Conservation (phyloP, 805 yeast species). For the Candida cerambycidarum region DNA sequence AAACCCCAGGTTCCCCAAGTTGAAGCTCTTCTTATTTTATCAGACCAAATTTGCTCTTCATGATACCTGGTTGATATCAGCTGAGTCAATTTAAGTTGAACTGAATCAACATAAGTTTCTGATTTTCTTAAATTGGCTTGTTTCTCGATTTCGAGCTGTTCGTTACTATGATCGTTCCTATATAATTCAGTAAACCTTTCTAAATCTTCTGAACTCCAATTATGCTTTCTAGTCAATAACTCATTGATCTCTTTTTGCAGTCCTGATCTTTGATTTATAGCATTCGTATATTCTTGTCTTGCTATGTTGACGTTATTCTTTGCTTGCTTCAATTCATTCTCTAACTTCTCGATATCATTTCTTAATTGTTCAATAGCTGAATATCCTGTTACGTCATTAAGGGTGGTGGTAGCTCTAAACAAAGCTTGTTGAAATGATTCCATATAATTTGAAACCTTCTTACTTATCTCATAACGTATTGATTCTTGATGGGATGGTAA, state of each 20-base stretch:
- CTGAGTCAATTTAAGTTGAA: conserved; percentile 66
- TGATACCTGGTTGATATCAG: conserved; percentile 87
- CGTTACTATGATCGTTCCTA: conserved; percentile 75
- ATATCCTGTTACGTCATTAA: conserved; percentile 93
- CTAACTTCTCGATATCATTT: conserved; percentile 55
- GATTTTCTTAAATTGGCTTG: conserved; percentile 48
- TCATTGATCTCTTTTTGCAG: conserved; percentile 89
- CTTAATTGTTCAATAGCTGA: conserved; percentile 73
- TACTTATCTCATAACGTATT: conserved; percentile 32
- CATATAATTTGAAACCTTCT: conserved; percentile 48
- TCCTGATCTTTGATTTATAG: conserved; percentile 60
- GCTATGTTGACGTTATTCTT: conserved; percentile 48
- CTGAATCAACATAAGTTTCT: conserved; percentile 65
- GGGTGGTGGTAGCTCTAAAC: conserved; percentile 59
- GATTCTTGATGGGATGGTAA: conserved; percentile 49
- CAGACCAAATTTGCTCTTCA: conserved; percentile 98
- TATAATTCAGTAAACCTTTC: conserved; percentile 83
- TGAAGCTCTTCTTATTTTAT: conserved; percentile 87
- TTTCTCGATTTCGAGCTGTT: conserved; percentile 55
- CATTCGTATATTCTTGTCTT: conserved; percentile 55
- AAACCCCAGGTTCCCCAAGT: conserved; percentile 95
- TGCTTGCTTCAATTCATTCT: conserved; percentile 47
- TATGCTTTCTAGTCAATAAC: conserved; percentile 75
- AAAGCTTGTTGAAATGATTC: conserved; percentile 58
- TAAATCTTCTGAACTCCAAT: conserved; percentile 77